Evolutionary conservation across 2,329 filamentous ascomycete species (phyloP).

Genomic region (Aplosporella prunicola): DNA sequence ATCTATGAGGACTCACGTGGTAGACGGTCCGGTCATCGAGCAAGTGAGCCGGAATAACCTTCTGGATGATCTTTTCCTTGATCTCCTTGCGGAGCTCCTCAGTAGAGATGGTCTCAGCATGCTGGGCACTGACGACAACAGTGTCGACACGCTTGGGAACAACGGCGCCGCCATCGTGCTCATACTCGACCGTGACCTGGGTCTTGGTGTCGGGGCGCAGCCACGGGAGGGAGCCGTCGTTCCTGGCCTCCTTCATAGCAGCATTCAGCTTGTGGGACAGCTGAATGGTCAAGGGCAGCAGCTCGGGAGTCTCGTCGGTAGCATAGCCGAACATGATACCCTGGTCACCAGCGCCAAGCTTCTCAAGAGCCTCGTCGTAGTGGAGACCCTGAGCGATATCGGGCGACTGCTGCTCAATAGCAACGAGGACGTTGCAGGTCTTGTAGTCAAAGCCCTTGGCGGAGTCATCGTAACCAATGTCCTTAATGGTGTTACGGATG

Average conservation of each 20-base stretch:
- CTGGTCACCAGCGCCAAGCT: constrained; percentile 97
- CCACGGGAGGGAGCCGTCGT: constrained; percentile 83
- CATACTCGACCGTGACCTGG: constrained; percentile 98
- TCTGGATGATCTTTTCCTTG: constrained; percentile 93
- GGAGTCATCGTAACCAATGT: constrained; percentile 96
- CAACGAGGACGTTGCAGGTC: constrained; percentile 96
- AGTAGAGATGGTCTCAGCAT: constrained; percentile 77
- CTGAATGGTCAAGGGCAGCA: constrained; percentile 86
- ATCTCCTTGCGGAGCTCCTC: constrained; percentile 92
- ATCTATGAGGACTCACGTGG: constrained; percentile 62
- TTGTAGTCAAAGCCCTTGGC: constrained; percentile 99
- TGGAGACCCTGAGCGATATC: constrained; percentile 99
- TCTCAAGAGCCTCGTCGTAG: constrained; percentile 94
- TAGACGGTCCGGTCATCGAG: constrained; percentile 90
- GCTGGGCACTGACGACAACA: constrained; percentile 92
- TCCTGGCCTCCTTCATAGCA: constrained; percentile 83
- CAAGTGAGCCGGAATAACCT: constrained; percentile 85
- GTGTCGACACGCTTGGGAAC: constrained; percentile 90
- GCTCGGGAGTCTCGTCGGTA: constrained; percentile 96
- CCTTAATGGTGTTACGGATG: constrained; percentile 89
- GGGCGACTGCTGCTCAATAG: constrained; percentile 97
- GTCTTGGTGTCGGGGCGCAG: constrained; percentile 98
- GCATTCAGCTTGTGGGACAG: constrained; percentile 96
- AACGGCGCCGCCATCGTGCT: constrained; percentile 89
- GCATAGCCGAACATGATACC: constrained; percentile 99